Evolutionary conservation across 495 filamentous ascomycete genomes (phyloP), one percentile per base, ranked within the genome.

Genomic region (Talaromyces liani): DNA sequence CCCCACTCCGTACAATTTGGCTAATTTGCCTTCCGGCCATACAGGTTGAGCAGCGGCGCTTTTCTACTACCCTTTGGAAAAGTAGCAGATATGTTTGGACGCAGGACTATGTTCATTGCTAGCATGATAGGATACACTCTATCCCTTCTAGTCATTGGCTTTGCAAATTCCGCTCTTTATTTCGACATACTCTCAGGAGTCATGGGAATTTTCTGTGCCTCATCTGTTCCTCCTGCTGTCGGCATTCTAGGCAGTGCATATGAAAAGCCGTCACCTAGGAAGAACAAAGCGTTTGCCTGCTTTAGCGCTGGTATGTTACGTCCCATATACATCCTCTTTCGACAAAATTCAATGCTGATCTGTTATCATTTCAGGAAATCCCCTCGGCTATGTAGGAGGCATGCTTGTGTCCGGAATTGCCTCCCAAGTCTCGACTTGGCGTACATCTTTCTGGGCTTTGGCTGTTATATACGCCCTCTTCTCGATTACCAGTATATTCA

Each of bases 51-150:
- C 3, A 86, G 87, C 56, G 90, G 88, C 47, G 84, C 88, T 33
- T 88, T 92, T 67, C 73, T 92, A 33, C 76, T 93, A 12, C 80
- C 90, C 60, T 91, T 88, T 77, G 90, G 89, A 41, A 84, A 86
- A 66, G 73, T 92, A 33, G 87, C 84, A 18, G 89, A 92, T 67
- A 83, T 91, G 64, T 90, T 90, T 65, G 90, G 88, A 31, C 87
- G 88, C 62, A 84, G 87, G 64, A 72, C 73, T 3, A 80, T 92
- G 54, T 91, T 91, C 73, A 82, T 91, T 25, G 74, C 75, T 31
- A 85, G 85, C 20, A 86, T 88, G 66, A 82, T 82, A 20, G 85
- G 88, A 67, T 86, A 88, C 59, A 78, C 85, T 0, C 73, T 85
- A 41, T 82, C 85, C 1, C 70, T 75, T 3, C 72, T 89, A 33